Evolutionary conservation across 345 rosid species (phyloP).

Genomic region (Lenwebbia sp.): DNA sequence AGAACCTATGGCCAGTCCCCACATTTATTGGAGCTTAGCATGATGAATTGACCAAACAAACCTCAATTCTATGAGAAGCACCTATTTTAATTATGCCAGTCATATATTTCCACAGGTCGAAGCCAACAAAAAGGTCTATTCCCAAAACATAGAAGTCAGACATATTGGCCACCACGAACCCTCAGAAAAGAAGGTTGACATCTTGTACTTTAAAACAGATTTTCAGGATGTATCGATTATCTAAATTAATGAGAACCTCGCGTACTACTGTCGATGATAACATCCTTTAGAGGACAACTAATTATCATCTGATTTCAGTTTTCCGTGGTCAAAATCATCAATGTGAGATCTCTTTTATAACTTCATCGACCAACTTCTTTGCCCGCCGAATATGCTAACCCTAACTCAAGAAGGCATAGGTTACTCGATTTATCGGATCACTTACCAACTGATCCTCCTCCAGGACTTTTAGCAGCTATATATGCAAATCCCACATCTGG

Average conservation of each 20-base stretch:
- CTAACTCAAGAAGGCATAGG: background rate
- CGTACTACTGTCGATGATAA: background rate
- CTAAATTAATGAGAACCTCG: background rate
- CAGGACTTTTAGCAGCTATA: slow-evolving; percentile 85
- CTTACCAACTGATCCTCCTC: slow-evolving; percentile 87
- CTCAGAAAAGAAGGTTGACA: background rate
- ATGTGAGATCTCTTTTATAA: background rate
- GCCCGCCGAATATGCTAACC: background rate
- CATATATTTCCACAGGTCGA: background rate
- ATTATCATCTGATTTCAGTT: background rate
- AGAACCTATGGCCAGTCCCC: background rate
- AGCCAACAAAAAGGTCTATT: background rate
- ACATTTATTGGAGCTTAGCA: background rate
- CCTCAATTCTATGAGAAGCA: background rate
- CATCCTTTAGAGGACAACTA: background rate
- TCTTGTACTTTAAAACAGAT: background rate
- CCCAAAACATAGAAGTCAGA: background rate
- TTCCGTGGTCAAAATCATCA: background rate
- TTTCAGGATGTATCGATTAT: background rate
- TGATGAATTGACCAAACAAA: background rate
- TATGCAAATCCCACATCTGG: slow-evolving; percentile 96
- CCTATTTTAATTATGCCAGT: background rate
- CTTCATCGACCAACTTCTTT: background rate
- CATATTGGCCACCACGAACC: background rate
- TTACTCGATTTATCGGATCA: background rate